Base-by-base conservation (phyloP, 176 grass and related monocot species). In the Rhynchospora pubera region DNA sequence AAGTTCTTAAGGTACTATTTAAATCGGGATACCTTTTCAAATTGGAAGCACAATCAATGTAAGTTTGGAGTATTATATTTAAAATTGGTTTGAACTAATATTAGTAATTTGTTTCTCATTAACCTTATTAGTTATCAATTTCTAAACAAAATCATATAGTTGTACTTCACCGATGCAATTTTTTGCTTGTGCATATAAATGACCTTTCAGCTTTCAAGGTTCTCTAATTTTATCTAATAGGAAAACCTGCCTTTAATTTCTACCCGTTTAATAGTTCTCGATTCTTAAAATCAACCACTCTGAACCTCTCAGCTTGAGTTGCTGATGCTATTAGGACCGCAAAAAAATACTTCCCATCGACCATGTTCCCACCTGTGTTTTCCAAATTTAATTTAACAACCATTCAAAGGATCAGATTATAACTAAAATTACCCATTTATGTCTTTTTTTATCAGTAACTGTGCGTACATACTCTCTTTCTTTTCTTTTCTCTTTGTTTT, bases 311-410 rank as follows among this genome's bases (percentile, higher is more conserved):
- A 48, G 18, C 68, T 0, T 13, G 39, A 46, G 14, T 72, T 48
- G 44, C n/a, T 47, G n/a, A 63, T 80, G 47, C 78, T 63, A 32
- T 80, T 63, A 22, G 9, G 14, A 21, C 7, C 18, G 32, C 11
- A 43, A 2, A 63, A 62, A 19, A 3, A 2, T 18, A 45, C 59
- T 59, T 80, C 6, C 62, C 55, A 22, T 61, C 55, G 56, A 80
- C 13, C 57, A 62, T 43, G 7, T 39, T 62, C 5, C 16, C 12
- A n/a, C 7, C 55, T 13, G 15, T 13, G 0, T 80, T 80, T 61
- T 80, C 57, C 78, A 80, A 80, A 80, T 80, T 80, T 80, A 80
- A 45, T 22, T 13, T 45, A 80, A 48, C 39, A 43, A 63, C 56
- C 78, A 47, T 57, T 12, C 16, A 43, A 65, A 58, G 46, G 58